phyloP scores from a whole-genome alignment of 1,284 basidiomycete genomes.

The Pyrrhoderma noxium region DNA sequence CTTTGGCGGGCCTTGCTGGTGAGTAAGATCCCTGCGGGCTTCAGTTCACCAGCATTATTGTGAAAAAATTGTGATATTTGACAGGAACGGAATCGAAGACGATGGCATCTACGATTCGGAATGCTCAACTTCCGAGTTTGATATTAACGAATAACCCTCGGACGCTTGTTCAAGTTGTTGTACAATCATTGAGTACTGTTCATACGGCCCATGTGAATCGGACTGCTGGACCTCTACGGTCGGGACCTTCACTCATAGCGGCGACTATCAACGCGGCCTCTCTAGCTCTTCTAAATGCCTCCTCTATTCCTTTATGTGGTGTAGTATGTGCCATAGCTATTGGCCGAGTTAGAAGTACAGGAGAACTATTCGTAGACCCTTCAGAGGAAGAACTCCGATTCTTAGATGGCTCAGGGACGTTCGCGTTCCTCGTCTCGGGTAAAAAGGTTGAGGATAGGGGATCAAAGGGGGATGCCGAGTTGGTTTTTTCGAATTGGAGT shows the following conservation, averaged over 20 bases:
- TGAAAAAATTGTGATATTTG: no score
- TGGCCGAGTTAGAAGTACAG: slow-evolving; percentile 28
- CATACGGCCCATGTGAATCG: slow-evolving; percentile 14
- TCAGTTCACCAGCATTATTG: no score
- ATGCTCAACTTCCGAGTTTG: slow-evolving; percentile 50
- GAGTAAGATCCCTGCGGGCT: slow-evolving; percentile 2
- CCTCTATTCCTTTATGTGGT: slow-evolving; percentile 62
- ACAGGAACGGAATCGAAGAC: slow-evolving; percentile 53
- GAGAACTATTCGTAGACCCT: slow-evolving; percentile 45
- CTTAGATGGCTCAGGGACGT: slow-evolving; percentile 45
- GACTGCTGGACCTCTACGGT: slow-evolving; percentile 5
- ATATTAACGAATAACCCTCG: slow-evolving; percentile 58
- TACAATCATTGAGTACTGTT: slow-evolving; percentile 45
- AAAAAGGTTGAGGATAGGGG: slow-evolving; percentile 17
- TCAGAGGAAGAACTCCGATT: slow-evolving; percentile 36
- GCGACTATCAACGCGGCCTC: slow-evolving; percentile 62
- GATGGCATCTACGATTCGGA: slow-evolving; percentile 42
- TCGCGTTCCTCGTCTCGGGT: slow-evolving; percentile 58
- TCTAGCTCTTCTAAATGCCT: slow-evolving; percentile 57
- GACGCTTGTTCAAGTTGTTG: slow-evolving; percentile 61
- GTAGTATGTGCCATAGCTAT: slow-evolving; percentile 61
- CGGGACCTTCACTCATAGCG: slow-evolving; percentile 34
- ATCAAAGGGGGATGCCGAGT: slow-evolving; percentile 19
- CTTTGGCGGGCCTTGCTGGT: slow-evolving; percentile 54
- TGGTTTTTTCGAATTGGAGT: slow-evolving; percentile 55